Evolutionary conservation across 257 asterid species (phyloP).

Genomic region (Perilla frutescens): DNA sequence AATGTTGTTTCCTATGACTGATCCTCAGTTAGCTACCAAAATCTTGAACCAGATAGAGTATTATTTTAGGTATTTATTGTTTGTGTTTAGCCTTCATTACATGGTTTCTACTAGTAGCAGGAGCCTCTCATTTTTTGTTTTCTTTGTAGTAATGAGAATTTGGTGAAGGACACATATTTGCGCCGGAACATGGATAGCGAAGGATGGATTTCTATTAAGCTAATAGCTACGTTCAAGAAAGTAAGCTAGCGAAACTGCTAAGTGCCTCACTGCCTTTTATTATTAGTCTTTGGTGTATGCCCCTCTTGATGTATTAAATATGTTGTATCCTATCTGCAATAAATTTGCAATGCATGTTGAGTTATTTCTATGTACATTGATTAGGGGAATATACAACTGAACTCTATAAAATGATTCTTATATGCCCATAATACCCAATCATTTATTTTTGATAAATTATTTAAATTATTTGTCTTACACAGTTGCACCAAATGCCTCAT

Average conservation of each 20-base stretch:
- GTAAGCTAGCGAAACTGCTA: conserved; percentile 29
- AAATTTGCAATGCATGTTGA: background rate
- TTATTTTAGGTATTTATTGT: conserved; percentile 64
- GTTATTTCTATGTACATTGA: background rate
- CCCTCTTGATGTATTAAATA: background rate
- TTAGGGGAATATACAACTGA: background rate
- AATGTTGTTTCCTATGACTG: conserved; percentile 39
- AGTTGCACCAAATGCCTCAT: background rate
- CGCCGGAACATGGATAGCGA: conserved; percentile 70
- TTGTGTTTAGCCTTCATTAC: background rate
- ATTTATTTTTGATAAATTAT: background rate
- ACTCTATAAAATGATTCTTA: too few species aligned
- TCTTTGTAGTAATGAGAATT: conserved; percentile 63
- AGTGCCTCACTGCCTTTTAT: background rate
- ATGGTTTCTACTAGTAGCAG: background rate
- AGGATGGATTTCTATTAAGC: conserved; percentile 72
- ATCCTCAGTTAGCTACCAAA: conserved; percentile 56
- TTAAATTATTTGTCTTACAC: background rate
- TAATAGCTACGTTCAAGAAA: conserved; percentile 76
- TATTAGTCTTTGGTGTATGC: background rate
- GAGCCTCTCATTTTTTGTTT: background rate
- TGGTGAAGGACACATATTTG: conserved; percentile 63
- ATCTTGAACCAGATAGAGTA: conserved; percentile 68
- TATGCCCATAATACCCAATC: background rate
- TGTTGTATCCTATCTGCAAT: background rate